Conservation (phyloP, 805 yeast genomes). For the Clavispora fructus region DNA sequence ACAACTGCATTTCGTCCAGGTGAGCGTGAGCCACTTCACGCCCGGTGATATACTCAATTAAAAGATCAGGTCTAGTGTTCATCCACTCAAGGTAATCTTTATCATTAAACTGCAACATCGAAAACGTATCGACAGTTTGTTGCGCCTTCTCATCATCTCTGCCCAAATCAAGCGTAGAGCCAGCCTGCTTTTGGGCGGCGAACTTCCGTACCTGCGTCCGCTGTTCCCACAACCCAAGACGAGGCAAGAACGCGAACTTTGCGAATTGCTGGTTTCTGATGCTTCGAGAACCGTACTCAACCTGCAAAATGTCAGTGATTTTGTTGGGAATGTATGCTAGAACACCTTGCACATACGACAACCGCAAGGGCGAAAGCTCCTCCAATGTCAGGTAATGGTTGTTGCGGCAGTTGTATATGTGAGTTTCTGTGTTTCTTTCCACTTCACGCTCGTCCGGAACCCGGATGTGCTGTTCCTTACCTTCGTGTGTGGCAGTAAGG, state of each 20-base stretch:
- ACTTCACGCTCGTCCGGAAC: slow-evolving; percentile 1
- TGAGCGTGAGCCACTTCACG: slow-evolving; percentile 22
- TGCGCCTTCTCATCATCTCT: slow-evolving; percentile 7
- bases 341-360: slow-evolving; percentile 7
- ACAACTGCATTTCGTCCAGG: slow-evolving; percentile 14
- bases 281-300: slow-evolving; percentile 21
- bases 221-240: slow-evolving; percentile 14
- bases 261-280: slow-evolving; percentile 10
- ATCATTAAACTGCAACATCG: slow-evolving; percentile 18
- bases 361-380: slow-evolving; percentile 10
- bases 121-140: slow-evolving; percentile 4
- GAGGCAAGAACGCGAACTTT: slow-evolving; percentile 17
- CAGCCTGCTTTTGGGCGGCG: slow-evolving; percentile 8
- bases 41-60: slow-evolving; percentile 23
- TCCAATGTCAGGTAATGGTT: slow-evolving; percentile 27
- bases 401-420: slow-evolving; percentile 28
- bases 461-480: slow-evolving; percentile 1
- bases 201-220: slow-evolving; percentile 5
- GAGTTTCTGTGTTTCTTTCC: slow-evolving; percentile 16
- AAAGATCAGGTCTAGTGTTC: slow-evolving; percentile 17
- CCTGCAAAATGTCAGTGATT: slow-evolving; percentile 19
- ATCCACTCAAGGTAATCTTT: slow-evolving; percentile 16
- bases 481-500: slow-evolving; percentile 1
- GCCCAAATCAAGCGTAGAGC: slow-evolving; percentile 1
- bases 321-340: slow-evolving; percentile 25